Base-by-base conservation (phyloP, 2,329 filamentous ascomycete genomes). In the Colletotrichum caudatum region DNA sequence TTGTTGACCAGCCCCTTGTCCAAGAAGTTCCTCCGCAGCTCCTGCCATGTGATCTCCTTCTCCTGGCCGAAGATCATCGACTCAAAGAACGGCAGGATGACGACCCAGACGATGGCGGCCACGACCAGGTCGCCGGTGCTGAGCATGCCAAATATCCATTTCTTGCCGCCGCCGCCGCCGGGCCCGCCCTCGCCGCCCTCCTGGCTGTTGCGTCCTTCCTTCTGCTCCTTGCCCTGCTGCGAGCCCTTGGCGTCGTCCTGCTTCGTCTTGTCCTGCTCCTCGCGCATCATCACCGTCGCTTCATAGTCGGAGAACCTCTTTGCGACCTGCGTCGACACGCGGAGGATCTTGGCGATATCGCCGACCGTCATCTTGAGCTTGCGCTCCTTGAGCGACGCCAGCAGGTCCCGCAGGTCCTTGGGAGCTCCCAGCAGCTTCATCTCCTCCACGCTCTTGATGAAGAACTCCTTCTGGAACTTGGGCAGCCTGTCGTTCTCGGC, bases 1-100 rank as follows among this genome's bases (percentile, higher is more conserved):
- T 95, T 98, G 83, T 98, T 93, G 26, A 99, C 95, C 33, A 99
- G 87, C 9, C 96, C 96, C 86, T 97, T 98, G 83, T 98, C 94
- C 72, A 99, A 86, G 86, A 97, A 98, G 41, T 94, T 96, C 76
- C 90, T 95, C 74, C 93, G 88, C 83, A 99, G 94, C 83, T 99
- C 96, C 83, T 99, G 95, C 94, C 94, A 99, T 66, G 96, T 98
- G 71, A 99, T 98, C 79, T 99, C 95, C 78, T 83, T 82, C 74
- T 86, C 84, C 5, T 73, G 64, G 61, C 78, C 76, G 29, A 82
- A 81, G 74, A 85, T 83, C 35, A 84, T 75, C 74, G 82, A 82
- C 64, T 80, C 79, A 62, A 83, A 81, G 64, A 85, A 74, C 5
- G 83, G 82, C 64, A 79, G 82, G 68, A 85, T 83, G 9, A 88